Evolutionary conservation across 2,329 filamentous ascomycete genomes (phyloP).

Genomic region (Ceratocystis cubensis): DNA sequence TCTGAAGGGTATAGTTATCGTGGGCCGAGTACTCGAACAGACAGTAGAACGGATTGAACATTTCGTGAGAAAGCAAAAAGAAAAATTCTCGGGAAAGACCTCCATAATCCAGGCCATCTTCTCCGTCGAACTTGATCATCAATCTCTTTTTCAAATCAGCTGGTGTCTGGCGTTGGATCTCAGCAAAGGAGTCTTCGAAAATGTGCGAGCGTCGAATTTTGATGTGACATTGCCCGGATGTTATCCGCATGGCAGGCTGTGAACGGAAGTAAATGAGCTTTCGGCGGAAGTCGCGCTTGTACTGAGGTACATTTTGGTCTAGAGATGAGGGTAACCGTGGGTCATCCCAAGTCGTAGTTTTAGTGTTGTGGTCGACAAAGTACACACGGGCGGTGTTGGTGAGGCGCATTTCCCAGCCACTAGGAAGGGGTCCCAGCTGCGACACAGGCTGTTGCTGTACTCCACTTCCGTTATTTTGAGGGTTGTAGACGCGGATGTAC

Average conservation of each 20-base stretch:
- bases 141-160: slow-evolving; percentile 94
- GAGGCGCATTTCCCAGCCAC: slow-evolving; percentile 98
- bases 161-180: slow-evolving; percentile 92
- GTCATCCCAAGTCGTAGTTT: slow-evolving; percentile 98
- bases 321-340: slow-evolving; percentile 87
- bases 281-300: slow-evolving; percentile 95
- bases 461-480: slow-evolving; percentile 70
- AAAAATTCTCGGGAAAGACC: slow-evolving; percentile 98
- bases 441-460: slow-evolving; percentile 98
- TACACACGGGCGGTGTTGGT: slow-evolving; percentile 97
- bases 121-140: slow-evolving; percentile 99
- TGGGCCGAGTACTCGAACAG: slow-evolving; percentile 98
- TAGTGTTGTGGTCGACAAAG: slow-evolving; percentile 98
- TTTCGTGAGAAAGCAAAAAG: slow-evolving; percentile 96
- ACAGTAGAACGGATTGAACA: slow-evolving; percentile 99
- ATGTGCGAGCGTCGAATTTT: slow-evolving; percentile 95
- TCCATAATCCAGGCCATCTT: slow-evolving; percentile 95
- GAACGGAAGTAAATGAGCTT: slow-evolving; percentile 99
- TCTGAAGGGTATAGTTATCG: slow-evolving; percentile 99
- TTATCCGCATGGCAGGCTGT: slow-evolving; percentile 86
- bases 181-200: slow-evolving; percentile 96
- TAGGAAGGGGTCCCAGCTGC: slow-evolving; percentile 85
- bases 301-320: slow-evolving; percentile 96
- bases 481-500: slow-evolving; percentile 94
- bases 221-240: slow-evolving; percentile 94